Evolutionary conservation across 1,284 basidiomycete species (phyloP), one percentile per base, ranked within the genome.

Genomic region (Malassezia sympodialis): DNA sequence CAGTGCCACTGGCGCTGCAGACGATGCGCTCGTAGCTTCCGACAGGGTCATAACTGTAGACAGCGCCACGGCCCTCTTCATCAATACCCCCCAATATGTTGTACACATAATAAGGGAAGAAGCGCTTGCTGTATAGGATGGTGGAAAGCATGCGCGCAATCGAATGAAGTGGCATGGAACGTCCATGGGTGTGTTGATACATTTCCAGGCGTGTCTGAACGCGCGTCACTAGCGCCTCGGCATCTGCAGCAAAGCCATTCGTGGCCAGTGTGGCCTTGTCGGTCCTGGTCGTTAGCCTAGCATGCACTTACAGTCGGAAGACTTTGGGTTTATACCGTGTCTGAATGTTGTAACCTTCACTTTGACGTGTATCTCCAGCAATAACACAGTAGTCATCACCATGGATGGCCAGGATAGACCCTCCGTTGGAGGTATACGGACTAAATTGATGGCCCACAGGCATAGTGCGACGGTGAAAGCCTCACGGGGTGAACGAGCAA

Each of bases 91-190:
- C 72, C n/a, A 74, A 60, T 32, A 74, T 72, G 51, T 74, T 74
- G 62, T 72, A 72, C 21, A 73, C 71, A 61, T 74, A 74, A 60
- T 73, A 74, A 30, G 72, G 72, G 65, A 74, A 74, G 60, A 73
- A 72, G 26, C 72, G 65, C 62, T 74, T 74, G 35, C 66, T 60
- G 56, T 74, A 74, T 14, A 74, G 60, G 30, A 73, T 72, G 21
- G 69, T 73, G 17, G 63, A 69, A 37, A 73, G 58, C 68, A 74
- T 69, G 23, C 72, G 58, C 14, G 72, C 72, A 51, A 74, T 74
- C 49, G 68, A 60, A 51, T 63, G 63, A 24, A 74, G 55, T 17
- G 71, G 67, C 72, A 74, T 74, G 14, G 67, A 66, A 3, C 60
- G 60, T 7, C 67, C 68, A 53, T 74, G 69, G 10, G 68, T 61